Conservation (phyloP, 352 stramenopile genomes). For the Pythium apleroticum region DNA sequence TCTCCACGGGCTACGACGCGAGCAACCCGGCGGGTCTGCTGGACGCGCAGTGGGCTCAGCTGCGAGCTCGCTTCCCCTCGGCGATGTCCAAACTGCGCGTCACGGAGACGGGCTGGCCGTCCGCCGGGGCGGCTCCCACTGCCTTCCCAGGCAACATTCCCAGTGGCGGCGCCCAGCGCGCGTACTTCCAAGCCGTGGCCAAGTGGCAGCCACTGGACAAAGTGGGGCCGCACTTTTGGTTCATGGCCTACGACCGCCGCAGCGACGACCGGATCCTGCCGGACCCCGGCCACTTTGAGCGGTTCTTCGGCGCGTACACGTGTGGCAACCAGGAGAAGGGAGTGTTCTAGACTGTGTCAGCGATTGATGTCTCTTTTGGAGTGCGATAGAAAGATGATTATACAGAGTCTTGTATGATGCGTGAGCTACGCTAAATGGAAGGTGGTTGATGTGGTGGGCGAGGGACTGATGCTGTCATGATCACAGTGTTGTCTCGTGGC, state of each 20-base stretch:
- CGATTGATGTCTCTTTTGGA: not conserved
- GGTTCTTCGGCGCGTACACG: conserved; percentile 60
- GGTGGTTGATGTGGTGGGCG: not conserved
- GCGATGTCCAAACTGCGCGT: conserved; percentile 24
- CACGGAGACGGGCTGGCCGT: conserved; percentile 34
- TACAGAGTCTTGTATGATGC: not conserved
- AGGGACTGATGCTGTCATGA: not conserved
- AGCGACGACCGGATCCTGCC: conserved; percentile 38
- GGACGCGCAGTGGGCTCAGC: conserved; percentile 24
- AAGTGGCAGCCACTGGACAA: conserved; percentile 27
- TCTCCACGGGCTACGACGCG: conserved; percentile 25
- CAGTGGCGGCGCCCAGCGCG: conserved; percentile 9
- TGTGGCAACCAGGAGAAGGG: conserved; percentile 44
- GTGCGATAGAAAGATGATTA: not conserved
- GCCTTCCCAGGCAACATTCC: conserved; percentile 17
- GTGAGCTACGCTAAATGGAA: not conserved
- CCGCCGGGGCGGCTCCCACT: conserved; percentile 6
- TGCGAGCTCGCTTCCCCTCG: conserved; percentile 19
- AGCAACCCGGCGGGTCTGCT: conserved; percentile 18
- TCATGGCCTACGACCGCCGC: conserved; percentile 55
- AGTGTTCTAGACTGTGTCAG: conserved; percentile 8
- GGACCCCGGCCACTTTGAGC: conserved; percentile 39
- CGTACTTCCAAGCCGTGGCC: conserved; percentile 32
- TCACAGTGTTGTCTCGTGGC: conserved; percentile 28
- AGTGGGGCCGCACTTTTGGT: conserved; percentile 48